These are phyloP conservation scores for Backusella tuberculispora DNA, from an alignment of 192 early-diverging fungal species.

Conservation along the genomic window DNA sequence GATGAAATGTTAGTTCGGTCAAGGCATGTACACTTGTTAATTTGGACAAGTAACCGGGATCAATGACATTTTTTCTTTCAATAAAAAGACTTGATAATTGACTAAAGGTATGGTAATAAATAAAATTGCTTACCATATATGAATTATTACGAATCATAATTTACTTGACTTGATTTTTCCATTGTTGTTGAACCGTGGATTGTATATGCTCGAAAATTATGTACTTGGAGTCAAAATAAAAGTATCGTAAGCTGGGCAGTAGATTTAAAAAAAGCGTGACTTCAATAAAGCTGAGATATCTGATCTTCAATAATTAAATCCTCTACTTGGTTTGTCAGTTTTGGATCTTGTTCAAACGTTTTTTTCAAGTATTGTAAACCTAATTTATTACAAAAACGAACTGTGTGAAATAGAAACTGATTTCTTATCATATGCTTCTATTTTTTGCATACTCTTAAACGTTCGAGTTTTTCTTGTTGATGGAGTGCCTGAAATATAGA, in stretches of 20 bases:
- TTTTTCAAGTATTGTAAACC: not conserved
- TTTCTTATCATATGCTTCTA: not conserved
- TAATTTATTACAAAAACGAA: not conserved
- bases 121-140: not conserved
- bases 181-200: not conserved
- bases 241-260: not conserved
- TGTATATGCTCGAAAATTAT: not conserved
- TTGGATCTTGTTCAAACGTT: not conserved
- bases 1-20: not conserved
- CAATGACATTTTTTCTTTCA: not conserved
- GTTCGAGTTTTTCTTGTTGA: not conserved
- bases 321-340: not conserved
- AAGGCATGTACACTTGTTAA: not conserved
- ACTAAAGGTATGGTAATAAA: not conserved
- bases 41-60: not conserved
- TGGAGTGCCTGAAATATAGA: not conserved
- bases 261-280: not conserved
- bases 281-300: not conserved
- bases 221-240: not conserved
- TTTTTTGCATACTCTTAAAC: not conserved
- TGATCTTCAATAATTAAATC: not conserved
- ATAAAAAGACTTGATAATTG: not conserved
- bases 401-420: not conserved
- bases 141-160: not conserved
- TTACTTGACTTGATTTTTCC: not conserved